Percentiles rank a stretch among this genome's conserved stretches.
phyloP scores from a whole-genome alignment of 2,329 filamentous ascomycete genomes.

The Sclerotinia nivalis region DNA sequence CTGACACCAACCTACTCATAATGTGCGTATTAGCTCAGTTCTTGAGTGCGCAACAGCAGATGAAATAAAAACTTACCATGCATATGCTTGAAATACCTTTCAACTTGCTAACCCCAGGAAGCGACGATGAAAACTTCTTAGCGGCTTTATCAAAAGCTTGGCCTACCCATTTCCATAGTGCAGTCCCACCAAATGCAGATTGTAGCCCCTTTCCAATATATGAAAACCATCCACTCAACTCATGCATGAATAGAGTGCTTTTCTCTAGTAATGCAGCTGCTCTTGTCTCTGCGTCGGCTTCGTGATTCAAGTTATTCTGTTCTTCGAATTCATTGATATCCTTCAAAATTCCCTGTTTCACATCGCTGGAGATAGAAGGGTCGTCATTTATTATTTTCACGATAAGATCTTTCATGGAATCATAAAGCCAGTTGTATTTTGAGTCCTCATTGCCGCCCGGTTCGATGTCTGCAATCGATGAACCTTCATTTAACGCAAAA shows the following conservation, averaged over 20 bases:
- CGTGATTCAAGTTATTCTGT: neutral
- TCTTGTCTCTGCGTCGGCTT: neutral
- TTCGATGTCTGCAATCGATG: neutral
- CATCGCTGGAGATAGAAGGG: neutral
- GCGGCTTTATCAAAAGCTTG: constrained; percentile 1
- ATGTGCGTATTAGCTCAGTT: neutral
- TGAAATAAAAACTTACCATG: neutral
- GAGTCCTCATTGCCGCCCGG: neutral
- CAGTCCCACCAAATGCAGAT: constrained; percentile 5
- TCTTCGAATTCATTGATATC: neutral
- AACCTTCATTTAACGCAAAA: neutral
- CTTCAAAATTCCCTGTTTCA: neutral
- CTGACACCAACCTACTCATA: neutral
- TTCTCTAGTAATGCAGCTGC: constrained; percentile 5
- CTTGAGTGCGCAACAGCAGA: neutral
- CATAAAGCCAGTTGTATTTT: neutral
- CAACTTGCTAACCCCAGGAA: neutral
- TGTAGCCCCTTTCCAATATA: constrained; percentile 3
- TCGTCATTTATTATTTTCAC: neutral
- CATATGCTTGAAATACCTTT: constrained; percentile 7
- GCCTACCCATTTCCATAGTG: neutral
- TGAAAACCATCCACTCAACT: neutral
- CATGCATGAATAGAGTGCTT: neutral
- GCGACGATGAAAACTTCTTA: neutral
- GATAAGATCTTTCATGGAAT: neutral